Conservation (phyloP, 2,329 filamentous ascomycete species). For the Scleromitrula shiraiana region DNA sequence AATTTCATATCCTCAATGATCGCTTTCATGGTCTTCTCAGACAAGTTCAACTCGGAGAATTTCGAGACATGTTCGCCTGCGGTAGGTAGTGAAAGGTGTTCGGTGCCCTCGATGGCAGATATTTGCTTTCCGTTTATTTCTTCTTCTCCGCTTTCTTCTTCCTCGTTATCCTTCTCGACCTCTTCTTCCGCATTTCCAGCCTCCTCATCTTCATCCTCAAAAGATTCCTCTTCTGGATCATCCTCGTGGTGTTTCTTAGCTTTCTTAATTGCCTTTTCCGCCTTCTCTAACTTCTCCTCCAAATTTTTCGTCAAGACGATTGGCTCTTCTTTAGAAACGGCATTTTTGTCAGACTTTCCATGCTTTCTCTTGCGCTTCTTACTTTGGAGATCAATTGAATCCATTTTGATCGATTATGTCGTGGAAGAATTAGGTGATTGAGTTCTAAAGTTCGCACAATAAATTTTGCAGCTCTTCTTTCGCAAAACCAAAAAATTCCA, state of each 20-base stretch:
- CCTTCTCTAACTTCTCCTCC: background rate
- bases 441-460: background rate
- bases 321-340: background rate
- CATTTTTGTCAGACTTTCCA: constrained; percentile 17
- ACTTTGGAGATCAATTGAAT: constrained; percentile 22
- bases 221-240: constrained; percentile 21
- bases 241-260: constrained; percentile 31
- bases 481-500: background rate
- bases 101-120: constrained; percentile 16
- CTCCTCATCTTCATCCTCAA: constrained; percentile 20
- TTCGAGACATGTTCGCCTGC: constrained; percentile 14
- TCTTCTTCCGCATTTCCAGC: constrained; percentile 27
- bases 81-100: constrained; percentile 16
- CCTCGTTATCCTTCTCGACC: constrained; percentile 23
- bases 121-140: constrained; percentile 17
- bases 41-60: constrained; percentile 62
- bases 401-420: constrained; percentile 16
- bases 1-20: constrained; percentile 83
- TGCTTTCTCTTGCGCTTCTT: constrained; percentile 32
- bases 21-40: constrained; percentile 80
- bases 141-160: constrained; percentile 12
- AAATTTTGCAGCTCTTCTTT: background rate
- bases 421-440: background rate
- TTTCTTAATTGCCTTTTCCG: constrained; percentile 25
- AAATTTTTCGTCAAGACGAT: background rate